These are phyloP conservation scores for Podaxis carcinomalis DNA, from an alignment of 768 basidiomycete genomes.

Conservation along the genomic window DNA sequence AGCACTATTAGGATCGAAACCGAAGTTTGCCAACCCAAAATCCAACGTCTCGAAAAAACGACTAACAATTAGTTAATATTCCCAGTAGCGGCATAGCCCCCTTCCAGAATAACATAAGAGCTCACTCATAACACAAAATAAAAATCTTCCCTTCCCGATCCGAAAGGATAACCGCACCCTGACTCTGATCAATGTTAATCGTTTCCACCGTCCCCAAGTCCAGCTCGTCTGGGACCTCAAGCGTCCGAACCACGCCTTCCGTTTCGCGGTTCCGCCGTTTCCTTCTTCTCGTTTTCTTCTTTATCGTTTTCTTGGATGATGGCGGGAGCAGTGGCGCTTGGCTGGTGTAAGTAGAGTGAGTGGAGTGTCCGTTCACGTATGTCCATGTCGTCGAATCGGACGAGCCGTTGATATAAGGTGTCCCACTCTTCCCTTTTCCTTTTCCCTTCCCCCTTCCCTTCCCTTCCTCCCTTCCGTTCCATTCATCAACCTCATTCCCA, in stretches of 20 bases:
- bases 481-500: background rate
- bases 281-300: slow-evolving; percentile 13
- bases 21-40: too few relatives aligned
- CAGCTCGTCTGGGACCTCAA: slow-evolving; percentile 61
- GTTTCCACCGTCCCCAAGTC: slow-evolving; percentile 66
- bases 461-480: background rate
- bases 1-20: too few relatives aligned
- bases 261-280: slow-evolving; percentile 16
- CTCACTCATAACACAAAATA: slow-evolving; percentile 62
- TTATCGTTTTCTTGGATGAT: slow-evolving; percentile 12
- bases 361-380: background rate
- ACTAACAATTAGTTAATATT: too few relatives aligned
- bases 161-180: slow-evolving; percentile 68
- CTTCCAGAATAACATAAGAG: background rate
- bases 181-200: slow-evolving; percentile 74
- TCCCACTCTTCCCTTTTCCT: background rate
- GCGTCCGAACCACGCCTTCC: slow-evolving; percentile 50
- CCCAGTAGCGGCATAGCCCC: too few relatives aligned
- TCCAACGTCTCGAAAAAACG: too few relatives aligned
- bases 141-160: slow-evolving; percentile 67
- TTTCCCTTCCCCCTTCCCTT: background rate
- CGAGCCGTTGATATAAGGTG: background rate
- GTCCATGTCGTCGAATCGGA: background rate
- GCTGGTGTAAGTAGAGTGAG: background rate
- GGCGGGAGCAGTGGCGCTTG: background rate